A percentile compares a stretch with the other conserved stretches of the same genome.
These are phyloP conservation scores for Colletotrichum paranaense DNA, from an alignment of 2,329 filamentous ascomycete genomes.

Conservation along the genomic window DNA sequence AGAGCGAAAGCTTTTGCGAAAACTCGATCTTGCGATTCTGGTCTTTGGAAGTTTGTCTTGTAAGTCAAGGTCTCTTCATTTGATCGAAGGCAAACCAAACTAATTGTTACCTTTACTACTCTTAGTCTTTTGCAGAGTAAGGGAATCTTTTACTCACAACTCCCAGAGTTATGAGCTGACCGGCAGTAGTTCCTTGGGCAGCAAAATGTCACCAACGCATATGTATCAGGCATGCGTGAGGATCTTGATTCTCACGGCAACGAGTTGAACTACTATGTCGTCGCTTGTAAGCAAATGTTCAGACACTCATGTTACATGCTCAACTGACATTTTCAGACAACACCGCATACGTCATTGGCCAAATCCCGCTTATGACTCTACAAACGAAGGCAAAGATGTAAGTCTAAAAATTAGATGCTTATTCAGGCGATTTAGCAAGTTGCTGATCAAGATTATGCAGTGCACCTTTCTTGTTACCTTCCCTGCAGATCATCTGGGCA, in stretches of 20 bases:
- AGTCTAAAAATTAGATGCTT: not conserved
- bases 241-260: conserved; percentile 42
- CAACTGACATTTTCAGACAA: conserved; percentile 37
- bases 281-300: conserved; percentile 14
- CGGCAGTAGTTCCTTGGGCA: conserved; percentile 41
- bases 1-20: conserved; percentile 41
- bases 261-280: conserved; percentile 40
- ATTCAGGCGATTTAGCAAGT: not conserved
- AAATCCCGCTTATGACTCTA: conserved; percentile 46
- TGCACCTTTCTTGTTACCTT: conserved; percentile 40
- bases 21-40: conserved; percentile 41
- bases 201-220: conserved; percentile 41
- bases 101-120: not conserved
- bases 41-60: conserved; percentile 37
- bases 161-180: not conserved
- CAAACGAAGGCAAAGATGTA: conserved; percentile 43
- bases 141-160: not conserved
- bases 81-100: not conserved
- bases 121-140: conserved; percentile 30
- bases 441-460: conserved; percentile 25
- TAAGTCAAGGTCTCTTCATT: conserved; percentile 19
- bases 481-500: conserved; percentile 39
- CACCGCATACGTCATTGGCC: conserved; percentile 40
- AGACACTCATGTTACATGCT: fast-evolving
- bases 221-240: conserved; percentile 42